Base-by-base conservation (phyloP, 1,284 basidiomycete species). In the Trametes sp. region DNA sequence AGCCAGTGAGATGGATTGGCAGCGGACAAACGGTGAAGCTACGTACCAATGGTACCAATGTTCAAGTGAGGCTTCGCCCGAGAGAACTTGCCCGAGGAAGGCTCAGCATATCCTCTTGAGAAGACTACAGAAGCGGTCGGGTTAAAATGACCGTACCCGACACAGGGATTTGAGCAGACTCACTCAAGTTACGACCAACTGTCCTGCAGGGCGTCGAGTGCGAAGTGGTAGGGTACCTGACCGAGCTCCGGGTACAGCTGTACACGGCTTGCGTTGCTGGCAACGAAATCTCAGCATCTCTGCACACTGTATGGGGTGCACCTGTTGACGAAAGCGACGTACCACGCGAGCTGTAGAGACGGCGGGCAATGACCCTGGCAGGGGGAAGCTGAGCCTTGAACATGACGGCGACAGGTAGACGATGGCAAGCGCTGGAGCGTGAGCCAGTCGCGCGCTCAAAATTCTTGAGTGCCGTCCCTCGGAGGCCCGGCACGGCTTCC, bases 21-120 rank as follows among this genome's bases (percentile, higher is more conserved):
- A 1, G 41, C 9, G 13, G 28, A 13, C 13, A 14, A 1, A 9
- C 4, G 7, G 6, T 4, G 8, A 19, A 21, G 24, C 31, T 58
- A 78, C 81, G 52, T 73, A 90, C 89, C 94, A 74, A 97, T 96
- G 61, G 95, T 97, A 70, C 95, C 95, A 75, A 97, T 95, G 83
- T 97, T 98, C 93, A 98, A 94, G 78, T 98, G 96, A 38, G 96
- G 95, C 81, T 98, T 98, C 54, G 82, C 80, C 65, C 96, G 91
- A 65, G 88, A 86, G 81, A 90, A 98, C 77, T 88, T 90, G 69
- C 79, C 75, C 11, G 69, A 52, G 52, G 82, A 79, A 46, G 85
- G 83, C 71, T 97, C 95, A 57, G 92, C 92, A 78, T 93, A 93
- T 35, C 84, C 74, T 89, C 86, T 67, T 81, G 79, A 54, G 73